Percentiles rank a stretch among this genome's conserved stretches.
Evolutionary conservation across 345 rosid genomes (phyloP).

Genomic region (Conringia planisiliqua): DNA sequence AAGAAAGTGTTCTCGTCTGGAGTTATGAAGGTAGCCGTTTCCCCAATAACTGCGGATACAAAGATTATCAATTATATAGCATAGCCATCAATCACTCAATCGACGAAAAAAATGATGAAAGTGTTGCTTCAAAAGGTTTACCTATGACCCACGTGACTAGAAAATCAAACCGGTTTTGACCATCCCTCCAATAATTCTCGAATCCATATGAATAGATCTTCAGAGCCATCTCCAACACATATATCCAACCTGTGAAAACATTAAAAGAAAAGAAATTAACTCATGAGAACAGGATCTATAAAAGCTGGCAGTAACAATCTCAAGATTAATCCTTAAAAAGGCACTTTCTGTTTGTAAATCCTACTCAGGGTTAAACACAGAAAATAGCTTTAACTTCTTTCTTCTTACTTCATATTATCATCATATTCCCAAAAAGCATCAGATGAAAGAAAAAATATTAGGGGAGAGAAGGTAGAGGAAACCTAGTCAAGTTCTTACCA

Average conservation of each 20-base stretch:
- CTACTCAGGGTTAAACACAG: neutral
- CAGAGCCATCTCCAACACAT: conserved; percentile 92
- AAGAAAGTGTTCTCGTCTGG: conserved; percentile 62
- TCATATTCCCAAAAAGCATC: neutral
- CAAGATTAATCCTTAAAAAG: neutral
- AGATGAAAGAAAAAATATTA: neutral
- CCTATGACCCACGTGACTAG: conserved; percentile 86
- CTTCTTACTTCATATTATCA: neutral
- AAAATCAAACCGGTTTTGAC: conserved; percentile 95
- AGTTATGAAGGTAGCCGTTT: conserved; percentile 75
- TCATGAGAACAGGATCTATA: neutral
- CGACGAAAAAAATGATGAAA: neutral
- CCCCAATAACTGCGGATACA: conserved; percentile 78
- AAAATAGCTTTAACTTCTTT: neutral
- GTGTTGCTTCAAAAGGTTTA: conserved; percentile 31
- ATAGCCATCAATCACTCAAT: conserved; percentile 13
- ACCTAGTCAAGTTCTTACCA: conserved; percentile 51
- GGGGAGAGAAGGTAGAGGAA: conserved; percentile 2
- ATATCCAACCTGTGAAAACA: conserved; percentile 80
- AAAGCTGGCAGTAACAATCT: neutral
- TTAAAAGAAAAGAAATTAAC: conserved; percentile 15
- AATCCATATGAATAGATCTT: conserved; percentile 87
- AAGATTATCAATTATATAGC: conserved; percentile 18
- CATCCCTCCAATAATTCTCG: conserved; percentile 90
- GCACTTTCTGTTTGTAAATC: neutral